These are phyloP conservation scores for Fusarium sp. DNA, from an alignment of 2,329 filamentous ascomycete species.

Conservation along the genomic window DNA sequence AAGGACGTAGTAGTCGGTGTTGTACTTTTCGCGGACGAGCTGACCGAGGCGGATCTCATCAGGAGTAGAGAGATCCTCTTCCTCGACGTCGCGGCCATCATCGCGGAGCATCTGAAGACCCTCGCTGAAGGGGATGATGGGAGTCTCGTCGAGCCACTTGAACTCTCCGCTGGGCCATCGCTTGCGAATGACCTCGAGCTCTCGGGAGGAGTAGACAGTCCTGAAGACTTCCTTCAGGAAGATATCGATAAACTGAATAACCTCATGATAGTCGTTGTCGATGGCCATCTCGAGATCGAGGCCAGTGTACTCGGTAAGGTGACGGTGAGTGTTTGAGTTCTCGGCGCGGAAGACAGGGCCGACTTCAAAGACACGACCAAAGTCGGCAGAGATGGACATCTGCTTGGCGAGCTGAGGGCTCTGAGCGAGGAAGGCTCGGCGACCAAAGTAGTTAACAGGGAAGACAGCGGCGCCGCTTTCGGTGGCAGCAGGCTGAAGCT, in stretches of 20 bases:
- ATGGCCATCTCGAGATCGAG: constrained; percentile 95
- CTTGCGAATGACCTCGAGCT: constrained; percentile 83
- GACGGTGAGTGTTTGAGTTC: constrained; percentile 94
- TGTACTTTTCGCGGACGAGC: constrained; percentile 86
- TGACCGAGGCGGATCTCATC: constrained; percentile 89
- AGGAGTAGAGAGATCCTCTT: constrained; percentile 84
- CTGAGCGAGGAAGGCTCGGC: constrained; percentile 88
- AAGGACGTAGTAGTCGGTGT: constrained; percentile 92
- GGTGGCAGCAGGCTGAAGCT: constrained; percentile 88
- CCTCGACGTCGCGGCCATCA: constrained; percentile 80
- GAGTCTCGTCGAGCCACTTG: constrained; percentile 87
- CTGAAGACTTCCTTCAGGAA: constrained; percentile 80
- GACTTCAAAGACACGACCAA: constrained; percentile 85
- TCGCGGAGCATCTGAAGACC: constrained; percentile 85
- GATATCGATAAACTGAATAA: constrained; percentile 80
- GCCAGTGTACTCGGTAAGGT: constrained; percentile 94
- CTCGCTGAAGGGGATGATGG: constrained; percentile 82
- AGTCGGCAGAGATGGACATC: constrained; percentile 90
- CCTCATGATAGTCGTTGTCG: constrained; percentile 89
- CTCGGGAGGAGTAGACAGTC: constrained; percentile 62
- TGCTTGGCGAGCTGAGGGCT: constrained; percentile 94
- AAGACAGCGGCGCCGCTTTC: constrained; percentile 94
- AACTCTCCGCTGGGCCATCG: constrained; percentile 90
- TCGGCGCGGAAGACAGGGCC: constrained; percentile 86
- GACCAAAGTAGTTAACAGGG: constrained; percentile 90